phyloP scores from a whole-genome alignment of 495 filamentous ascomycete genomes.

The Aspergillus conjunctus region DNA sequence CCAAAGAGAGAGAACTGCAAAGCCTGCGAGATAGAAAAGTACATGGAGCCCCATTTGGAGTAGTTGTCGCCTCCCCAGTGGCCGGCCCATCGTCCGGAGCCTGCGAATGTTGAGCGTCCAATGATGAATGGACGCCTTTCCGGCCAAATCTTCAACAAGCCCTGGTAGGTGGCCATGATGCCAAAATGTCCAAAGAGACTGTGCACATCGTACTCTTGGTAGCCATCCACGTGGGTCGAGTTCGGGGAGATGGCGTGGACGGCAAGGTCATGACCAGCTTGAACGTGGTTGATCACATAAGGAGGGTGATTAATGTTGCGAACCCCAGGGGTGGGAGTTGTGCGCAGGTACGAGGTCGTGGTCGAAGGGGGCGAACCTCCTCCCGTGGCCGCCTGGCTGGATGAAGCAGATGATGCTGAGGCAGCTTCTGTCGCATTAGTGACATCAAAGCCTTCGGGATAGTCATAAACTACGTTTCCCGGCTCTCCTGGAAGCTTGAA shows the following conservation, averaged over 20 bases:
- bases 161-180: constrained; percentile 78
- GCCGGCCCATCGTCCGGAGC: constrained; percentile 76
- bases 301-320: constrained; percentile 80
- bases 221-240: constrained; percentile 73
- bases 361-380: constrained; percentile 42
- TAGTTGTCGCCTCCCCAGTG: constrained; percentile 90
- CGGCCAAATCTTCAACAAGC: constrained; percentile 61
- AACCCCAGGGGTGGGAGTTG: constrained; percentile 66
- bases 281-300: constrained; percentile 79
- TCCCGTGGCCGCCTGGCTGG: constrained; percentile 52
- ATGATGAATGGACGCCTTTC: constrained; percentile 83
- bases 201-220: constrained; percentile 78
- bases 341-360: constrained; percentile 56
- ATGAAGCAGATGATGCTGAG: constrained; percentile 55
- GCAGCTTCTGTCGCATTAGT: constrained; percentile 72
- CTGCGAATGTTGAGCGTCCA: constrained; percentile 79
- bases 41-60: constrained; percentile 69
- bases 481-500: constrained; percentile 68
- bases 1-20: constrained; percentile 79
- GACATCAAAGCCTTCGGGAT: constrained; percentile 71
- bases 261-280: constrained; percentile 66
- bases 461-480: constrained; percentile 60
- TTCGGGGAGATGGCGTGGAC: constrained; percentile 77
- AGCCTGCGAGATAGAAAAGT: constrained; percentile 79
- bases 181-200: constrained; percentile 76